phyloP scores from a whole-genome alignment of 306 rosid genomes.

The Casuarina glauca region DNA sequence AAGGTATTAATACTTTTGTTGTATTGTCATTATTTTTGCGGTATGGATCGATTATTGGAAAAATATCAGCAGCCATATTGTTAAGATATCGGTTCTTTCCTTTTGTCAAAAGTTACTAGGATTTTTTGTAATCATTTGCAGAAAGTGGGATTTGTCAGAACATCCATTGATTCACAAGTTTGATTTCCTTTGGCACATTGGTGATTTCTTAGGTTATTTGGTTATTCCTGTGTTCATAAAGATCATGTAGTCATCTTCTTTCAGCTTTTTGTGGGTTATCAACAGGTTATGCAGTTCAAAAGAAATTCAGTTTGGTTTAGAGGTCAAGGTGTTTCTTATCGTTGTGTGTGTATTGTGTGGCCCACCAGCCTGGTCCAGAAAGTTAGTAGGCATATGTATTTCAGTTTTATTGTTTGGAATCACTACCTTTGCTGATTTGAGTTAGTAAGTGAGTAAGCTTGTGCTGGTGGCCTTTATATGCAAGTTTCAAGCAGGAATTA shows the following conservation, averaged over 20 bases:
- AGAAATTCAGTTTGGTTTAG: neutral
- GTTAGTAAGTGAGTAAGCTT: neutral
- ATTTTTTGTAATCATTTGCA: neutral
- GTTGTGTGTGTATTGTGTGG: neutral
- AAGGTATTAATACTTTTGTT: constrained; percentile 48
- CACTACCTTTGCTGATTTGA: neutral
- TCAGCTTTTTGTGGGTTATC: neutral
- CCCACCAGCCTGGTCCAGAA: neutral
- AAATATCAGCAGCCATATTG: neutral
- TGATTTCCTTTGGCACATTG: neutral
- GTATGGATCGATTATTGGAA: neutral
- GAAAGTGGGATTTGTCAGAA: neutral
- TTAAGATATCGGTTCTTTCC: neutral
- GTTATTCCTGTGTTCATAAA: neutral
- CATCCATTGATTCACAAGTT: neutral
- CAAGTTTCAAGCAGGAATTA: neutral
- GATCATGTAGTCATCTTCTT: neutral
- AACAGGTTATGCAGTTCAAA: neutral
- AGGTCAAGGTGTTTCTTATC: neutral
- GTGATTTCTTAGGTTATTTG: neutral
- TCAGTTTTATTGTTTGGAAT: neutral
- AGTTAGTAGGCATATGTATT: neutral
- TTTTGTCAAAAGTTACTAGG: no score
- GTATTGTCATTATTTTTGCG: constrained; percentile 9
- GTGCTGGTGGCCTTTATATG: neutral